A percentile compares a stretch with the other conserved stretches of the same genome.
Evolutionary conservation across 78 protist species (phyloP).

Genomic region (Emiliania huxleyi): DNA sequence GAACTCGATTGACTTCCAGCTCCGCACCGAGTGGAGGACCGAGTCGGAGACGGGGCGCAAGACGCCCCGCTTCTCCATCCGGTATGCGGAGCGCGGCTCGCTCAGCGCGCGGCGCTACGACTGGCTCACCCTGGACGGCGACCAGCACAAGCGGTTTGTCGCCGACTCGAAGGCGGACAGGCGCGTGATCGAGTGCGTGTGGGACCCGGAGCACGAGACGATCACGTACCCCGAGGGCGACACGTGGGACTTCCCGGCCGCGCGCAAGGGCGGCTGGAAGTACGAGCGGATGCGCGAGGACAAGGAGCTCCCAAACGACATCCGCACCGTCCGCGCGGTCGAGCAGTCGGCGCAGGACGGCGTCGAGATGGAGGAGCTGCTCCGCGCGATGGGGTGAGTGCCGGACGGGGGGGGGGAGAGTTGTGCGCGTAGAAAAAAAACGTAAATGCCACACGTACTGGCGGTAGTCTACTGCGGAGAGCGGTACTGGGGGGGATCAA

Average conservation of each 20-base stretch:
- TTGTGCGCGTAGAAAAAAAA: too few species aligned
- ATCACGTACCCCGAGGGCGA: neutral
- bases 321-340: neutral
- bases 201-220: neutral
- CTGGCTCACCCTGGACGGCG: neutral
- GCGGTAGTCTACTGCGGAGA: too few species aligned
- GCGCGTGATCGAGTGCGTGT: slow-evolving; percentile 28
- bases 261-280: slow-evolving; percentile 28
- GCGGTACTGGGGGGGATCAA: too few species aligned
- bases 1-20: slow-evolving; percentile 40
- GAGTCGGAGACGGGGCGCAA: neutral
- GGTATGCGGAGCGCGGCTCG: neutral
- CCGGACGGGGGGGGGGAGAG: too few species aligned
- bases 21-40: neutral
- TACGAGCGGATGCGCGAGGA: slow-evolving; percentile 31
- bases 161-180: neutral
- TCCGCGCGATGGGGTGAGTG: neutral
- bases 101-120: neutral
- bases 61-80: neutral
- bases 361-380: neutral
- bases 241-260: neutral
- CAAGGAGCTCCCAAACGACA: neutral
- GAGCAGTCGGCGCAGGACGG: neutral
- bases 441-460: too few species aligned
- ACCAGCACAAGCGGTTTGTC: neutral